Evolutionary conservation across 495 filamentous ascomycete genomes (phyloP).

Genomic region (Trichoderma orchidacearum): DNA sequence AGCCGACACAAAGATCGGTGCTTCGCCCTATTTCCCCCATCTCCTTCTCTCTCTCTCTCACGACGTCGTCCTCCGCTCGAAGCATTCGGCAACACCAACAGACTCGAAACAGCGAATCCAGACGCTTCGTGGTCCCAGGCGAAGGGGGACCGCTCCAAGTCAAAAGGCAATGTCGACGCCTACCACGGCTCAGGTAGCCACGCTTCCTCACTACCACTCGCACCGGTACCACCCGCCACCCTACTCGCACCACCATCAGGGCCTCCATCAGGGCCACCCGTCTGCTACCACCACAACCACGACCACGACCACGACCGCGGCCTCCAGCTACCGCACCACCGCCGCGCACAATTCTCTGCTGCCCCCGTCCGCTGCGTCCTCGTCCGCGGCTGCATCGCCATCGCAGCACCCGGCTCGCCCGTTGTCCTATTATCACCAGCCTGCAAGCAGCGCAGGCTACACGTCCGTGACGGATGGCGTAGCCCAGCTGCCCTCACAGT

Average conservation of each 20-base stretch:
- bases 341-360: constrained; percentile 30
- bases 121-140: too few relatives aligned
- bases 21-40: too few relatives aligned
- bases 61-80: background rate
- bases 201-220: constrained; percentile 26
- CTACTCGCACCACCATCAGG: constrained; percentile 48
- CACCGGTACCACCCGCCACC: constrained; percentile 37
- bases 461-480: constrained; percentile 22
- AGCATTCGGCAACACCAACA: background rate
- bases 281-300: constrained; percentile 41
- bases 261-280: constrained; percentile 7
- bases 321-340: constrained; percentile 34
- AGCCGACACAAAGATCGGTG: too few relatives aligned
- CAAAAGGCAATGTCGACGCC: constrained; percentile 66
- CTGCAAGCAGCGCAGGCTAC: constrained; percentile 23
- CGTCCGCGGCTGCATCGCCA: constrained; percentile 24
- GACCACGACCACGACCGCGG: too few relatives aligned
- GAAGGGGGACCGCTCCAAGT: background rate
- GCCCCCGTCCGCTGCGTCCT: constrained; percentile 35
- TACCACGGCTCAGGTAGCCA: constrained; percentile 59
- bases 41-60: background rate
- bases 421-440: constrained; percentile 19
- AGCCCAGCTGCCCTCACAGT: constrained; percentile 10
- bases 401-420: background rate
- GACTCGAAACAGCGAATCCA: too few relatives aligned